These are phyloP conservation scores for Penicillium odoratum DNA, from an alignment of 495 filamentous ascomycete genomes.

Conservation along the genomic window DNA sequence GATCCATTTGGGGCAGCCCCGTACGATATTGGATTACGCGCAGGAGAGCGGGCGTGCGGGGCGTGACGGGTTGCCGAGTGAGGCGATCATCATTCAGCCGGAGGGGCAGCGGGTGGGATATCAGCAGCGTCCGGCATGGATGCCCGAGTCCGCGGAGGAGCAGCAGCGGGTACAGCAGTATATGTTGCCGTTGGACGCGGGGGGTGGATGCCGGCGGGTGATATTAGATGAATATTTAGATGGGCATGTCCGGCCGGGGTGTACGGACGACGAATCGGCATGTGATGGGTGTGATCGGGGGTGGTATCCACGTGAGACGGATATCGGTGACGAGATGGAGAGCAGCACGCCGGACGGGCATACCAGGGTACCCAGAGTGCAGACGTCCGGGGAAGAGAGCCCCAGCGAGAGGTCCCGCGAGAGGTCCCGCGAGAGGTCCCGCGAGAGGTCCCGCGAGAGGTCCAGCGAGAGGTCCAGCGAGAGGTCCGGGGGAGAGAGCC, in stretches of 20 bases:
- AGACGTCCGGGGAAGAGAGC: no score
- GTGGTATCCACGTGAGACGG: no score
- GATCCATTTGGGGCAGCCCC: background rate
- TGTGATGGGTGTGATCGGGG: no score
- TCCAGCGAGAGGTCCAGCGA: no score
- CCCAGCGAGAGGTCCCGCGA: no score
- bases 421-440: no score
- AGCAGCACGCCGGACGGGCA: no score
- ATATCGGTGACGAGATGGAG: no score
- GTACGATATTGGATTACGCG: background rate
- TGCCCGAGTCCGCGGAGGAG: background rate
- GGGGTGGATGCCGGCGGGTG: background rate
- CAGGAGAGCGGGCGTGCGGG: background rate
- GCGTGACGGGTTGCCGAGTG: background rate
- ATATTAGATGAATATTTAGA: conserved; percentile 4
- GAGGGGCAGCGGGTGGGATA: background rate
- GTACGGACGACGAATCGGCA: background rate
- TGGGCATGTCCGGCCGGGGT: background rate
- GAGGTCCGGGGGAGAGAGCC: no score
- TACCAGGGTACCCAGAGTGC: no score
- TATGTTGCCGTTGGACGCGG: background rate
- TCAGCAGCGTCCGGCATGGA: background rate
- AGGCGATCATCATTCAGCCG: background rate
- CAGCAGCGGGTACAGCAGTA: background rate
- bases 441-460: no score